phyloP scores from a whole-genome alignment of 202 grass and related monocot genomes.

The Zoysia matrella region DNA sequence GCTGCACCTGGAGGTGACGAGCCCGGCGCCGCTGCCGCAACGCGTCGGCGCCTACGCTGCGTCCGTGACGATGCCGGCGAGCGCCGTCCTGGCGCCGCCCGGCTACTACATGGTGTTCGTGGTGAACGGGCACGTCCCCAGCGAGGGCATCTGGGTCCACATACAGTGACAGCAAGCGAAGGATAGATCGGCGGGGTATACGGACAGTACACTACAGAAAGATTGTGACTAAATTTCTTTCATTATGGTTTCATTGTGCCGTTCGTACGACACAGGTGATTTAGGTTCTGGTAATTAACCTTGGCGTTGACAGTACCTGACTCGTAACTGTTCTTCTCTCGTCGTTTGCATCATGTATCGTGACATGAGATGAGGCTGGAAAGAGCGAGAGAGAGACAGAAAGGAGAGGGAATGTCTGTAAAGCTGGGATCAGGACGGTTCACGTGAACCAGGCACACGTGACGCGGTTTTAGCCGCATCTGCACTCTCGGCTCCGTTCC shows the following conservation, averaged over 20 bases:
- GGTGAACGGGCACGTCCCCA: constrained; percentile 68
- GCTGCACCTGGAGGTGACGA: constrained; percentile 47
- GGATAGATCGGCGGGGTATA: background rate
- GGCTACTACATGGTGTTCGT: constrained; percentile 95
- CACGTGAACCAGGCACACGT: constrained; percentile 49
- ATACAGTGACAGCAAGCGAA: constrained; percentile 29
- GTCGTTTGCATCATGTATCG: background rate
- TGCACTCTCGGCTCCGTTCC: constrained; percentile 20
- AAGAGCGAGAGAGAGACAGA: background rate
- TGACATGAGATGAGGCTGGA: background rate
- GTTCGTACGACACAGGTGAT: background rate
- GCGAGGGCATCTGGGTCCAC: constrained; percentile 71
- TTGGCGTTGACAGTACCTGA: background rate
- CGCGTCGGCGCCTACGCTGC: constrained; percentile 16
- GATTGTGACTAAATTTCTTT: background rate
- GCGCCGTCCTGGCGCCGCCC: constrained; percentile 60
- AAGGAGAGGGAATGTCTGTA: constrained; percentile 33
- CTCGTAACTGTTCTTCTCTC: background rate
- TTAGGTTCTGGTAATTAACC: background rate
- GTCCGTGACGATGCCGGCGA: constrained; percentile 54
- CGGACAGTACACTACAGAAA: background rate
- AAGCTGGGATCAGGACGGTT: constrained; percentile 9
- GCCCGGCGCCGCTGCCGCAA: background rate
- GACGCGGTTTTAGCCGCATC: constrained; percentile 33
- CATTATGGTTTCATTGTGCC: constrained; percentile 6